phyloP scores from a whole-genome alignment of 768 basidiomycete genomes.

The Lepiota brunneoincarnata region DNA sequence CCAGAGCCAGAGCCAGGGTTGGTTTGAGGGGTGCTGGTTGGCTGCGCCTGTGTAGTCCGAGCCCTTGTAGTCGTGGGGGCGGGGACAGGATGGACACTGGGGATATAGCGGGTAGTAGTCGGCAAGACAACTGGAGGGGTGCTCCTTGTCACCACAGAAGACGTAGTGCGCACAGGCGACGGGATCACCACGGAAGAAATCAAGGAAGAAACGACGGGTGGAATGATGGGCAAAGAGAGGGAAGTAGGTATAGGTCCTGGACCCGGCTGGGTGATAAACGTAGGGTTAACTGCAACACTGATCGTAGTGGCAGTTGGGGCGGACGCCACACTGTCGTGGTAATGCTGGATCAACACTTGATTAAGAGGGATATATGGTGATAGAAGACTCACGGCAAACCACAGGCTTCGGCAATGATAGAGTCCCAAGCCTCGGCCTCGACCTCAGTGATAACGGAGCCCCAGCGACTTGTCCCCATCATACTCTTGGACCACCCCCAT shows the following conservation, averaged over 20 bases:
- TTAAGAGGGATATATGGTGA: not conserved
- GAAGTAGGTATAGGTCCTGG: conserved; percentile 2
- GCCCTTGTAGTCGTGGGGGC: conserved; percentile 6
- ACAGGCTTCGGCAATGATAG: conserved; percentile 41
- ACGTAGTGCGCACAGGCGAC: conserved; percentile 7
- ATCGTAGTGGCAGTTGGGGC: not conserved
- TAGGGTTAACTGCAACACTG: not conserved
- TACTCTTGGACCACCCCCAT: conserved; percentile 46
- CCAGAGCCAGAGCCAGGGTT: conserved; percentile 13
- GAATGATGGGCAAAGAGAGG: conserved; percentile 9
- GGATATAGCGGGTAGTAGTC: conserved; percentile 9
- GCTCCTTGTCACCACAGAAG: not conserved
- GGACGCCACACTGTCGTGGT: not conserved
- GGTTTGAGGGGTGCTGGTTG: conserved; percentile 17
- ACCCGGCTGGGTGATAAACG: not conserved
- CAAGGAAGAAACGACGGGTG: conserved; percentile 12
- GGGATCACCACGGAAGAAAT: conserved; percentile 16
- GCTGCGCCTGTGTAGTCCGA: conserved; percentile 10
- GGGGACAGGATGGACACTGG: conserved; percentile 8
- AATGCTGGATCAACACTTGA: not conserved
- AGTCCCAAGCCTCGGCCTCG: conserved; percentile 30
- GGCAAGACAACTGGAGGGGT: conserved; percentile 11
- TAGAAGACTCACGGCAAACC: conserved; percentile 21
- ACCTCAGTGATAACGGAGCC: conserved; percentile 44
- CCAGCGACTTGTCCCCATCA: conserved; percentile 58